Base-by-base conservation (phyloP, 2,329 filamentous ascomycete species). In the Chalara sp. region DNA sequence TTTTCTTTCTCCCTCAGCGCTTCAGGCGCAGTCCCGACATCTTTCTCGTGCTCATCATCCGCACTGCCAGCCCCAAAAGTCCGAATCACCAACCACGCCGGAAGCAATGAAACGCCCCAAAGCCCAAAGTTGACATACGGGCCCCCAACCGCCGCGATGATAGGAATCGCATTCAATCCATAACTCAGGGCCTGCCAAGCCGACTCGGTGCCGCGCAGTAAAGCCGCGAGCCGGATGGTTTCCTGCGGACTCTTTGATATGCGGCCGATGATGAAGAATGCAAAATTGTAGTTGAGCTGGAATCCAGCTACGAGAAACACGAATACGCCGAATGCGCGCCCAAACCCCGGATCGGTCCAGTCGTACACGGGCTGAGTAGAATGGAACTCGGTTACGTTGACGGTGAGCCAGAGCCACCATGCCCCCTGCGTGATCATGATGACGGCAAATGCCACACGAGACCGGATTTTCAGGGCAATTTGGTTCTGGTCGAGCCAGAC, bases 121-220 rank as follows among this genome's bases (percentile, higher is more conserved):
- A 89, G 70, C 0, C 70, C 78, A 62, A 88, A 87, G 60, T 88
- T 89, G 59, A 87, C 69, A 61, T 89, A 89, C 0, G 86, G 74
- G 12, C 74, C 81, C 2, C 84, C 85, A 3, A 86, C 75, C 46
- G 81, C 70, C 1, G 78, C 83, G 63, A 89, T 83, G 5, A 86
- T 63, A 0, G 71, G 68, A 7, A 87, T 57, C 3, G 80, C 83
- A 6, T 76, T 79, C 0, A 88, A 65, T 0, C 85, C 86, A 53
- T 89, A 89, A 59, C 82, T 86, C 12, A 89, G 68, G 6, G 84
- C 85, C 63, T 89, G 86, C 69, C 82, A 84, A 0, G 83, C 86
- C 1, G 83, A 87, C 66, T 89, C 85, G 0, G 82, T 86, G 1
- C 82, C 86, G 49, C 85, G 75, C 3, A 89, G 70, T 10, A 89